These are phyloP conservation scores for Fagus crenata DNA, from an alignment of 306 rosid species.

Conservation along the genomic window DNA sequence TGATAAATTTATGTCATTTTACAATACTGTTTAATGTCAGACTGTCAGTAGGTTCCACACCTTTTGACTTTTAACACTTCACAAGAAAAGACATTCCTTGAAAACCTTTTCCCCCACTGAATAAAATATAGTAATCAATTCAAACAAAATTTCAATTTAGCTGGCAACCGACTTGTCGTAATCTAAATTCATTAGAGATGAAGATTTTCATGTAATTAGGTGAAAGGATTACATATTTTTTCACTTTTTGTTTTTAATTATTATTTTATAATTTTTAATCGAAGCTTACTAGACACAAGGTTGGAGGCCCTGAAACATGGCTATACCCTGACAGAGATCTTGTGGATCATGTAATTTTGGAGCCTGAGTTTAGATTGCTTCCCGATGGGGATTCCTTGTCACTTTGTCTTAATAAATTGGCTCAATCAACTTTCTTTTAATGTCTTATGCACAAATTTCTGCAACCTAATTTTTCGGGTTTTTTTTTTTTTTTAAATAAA, in stretches of 20 bases:
- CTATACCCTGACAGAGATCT: constrained; percentile 39
- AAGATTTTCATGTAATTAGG: background rate
- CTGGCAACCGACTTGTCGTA: constrained; percentile 9
- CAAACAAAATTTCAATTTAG: background rate
- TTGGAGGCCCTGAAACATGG: background rate
- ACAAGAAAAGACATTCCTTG: constrained; percentile 41
- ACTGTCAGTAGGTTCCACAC: constrained; percentile 29
- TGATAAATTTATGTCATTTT: constrained; percentile 5
- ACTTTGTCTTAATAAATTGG: constrained; percentile 28
- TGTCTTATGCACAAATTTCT: background rate
- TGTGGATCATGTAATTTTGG: constrained; percentile 45
- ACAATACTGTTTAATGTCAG: constrained; percentile 23
- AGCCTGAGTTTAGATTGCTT: constrained; percentile 34
- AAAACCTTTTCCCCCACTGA: constrained; percentile 11
- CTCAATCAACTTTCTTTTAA: constrained; percentile 14
- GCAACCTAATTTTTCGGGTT: background rate
- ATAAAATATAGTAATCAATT: background rate
- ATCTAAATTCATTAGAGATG: background rate
- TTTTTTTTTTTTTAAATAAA: too few species aligned
- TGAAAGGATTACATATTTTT: background rate
- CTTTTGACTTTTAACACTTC: constrained; percentile 37
- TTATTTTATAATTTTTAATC: background rate
- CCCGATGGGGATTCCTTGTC: constrained; percentile 55
- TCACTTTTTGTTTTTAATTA: background rate
- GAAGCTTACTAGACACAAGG: background rate